These are phyloP conservation scores for Amphirosellinia nigrospora DNA, from an alignment of 495 filamentous ascomycete species.

Conservation along the genomic window DNA sequence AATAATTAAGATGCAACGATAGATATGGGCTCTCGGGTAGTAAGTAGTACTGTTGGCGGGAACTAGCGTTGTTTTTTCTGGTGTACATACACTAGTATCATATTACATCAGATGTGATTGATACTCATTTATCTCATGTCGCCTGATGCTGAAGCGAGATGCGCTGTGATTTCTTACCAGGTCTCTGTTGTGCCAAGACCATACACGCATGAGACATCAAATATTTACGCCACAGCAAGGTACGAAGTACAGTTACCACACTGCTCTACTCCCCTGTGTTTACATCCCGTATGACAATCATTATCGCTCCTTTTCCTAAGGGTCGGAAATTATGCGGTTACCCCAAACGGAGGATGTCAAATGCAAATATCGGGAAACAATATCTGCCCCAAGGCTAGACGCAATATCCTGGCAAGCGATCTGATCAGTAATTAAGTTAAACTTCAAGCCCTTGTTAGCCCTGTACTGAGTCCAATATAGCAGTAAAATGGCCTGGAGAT, in stretches of 20 bases:
- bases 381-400: background rate
- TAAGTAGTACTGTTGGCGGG: background rate
- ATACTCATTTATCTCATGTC: conserved; percentile 20
- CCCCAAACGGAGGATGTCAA: conserved; percentile 7
- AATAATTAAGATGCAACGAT: background rate
- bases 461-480: background rate
- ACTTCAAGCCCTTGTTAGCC: background rate
- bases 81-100: background rate
- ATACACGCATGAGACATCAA: conserved; percentile 16
- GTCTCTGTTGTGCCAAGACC: conserved; percentile 18
- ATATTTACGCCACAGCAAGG: conserved; percentile 13
- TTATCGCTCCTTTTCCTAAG: background rate
- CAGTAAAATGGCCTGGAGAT: background rate
- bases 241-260: conserved; percentile 9
- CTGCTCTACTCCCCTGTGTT: background rate
- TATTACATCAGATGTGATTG: conserved; percentile 7
- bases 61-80: background rate
- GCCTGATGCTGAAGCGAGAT: conserved; percentile 23
- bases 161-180: conserved; percentile 18
- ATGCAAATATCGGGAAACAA: conserved; percentile 17
- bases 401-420: background rate
- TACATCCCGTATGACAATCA: background rate
- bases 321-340: conserved; percentile 19
- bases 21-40: background rate
- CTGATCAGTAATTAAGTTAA: background rate